Evolutionary conservation across 108 stramenopile species (phyloP), one percentile per base, ranked within the genome.

Genomic region (Licmophora abbreviata): DNA sequence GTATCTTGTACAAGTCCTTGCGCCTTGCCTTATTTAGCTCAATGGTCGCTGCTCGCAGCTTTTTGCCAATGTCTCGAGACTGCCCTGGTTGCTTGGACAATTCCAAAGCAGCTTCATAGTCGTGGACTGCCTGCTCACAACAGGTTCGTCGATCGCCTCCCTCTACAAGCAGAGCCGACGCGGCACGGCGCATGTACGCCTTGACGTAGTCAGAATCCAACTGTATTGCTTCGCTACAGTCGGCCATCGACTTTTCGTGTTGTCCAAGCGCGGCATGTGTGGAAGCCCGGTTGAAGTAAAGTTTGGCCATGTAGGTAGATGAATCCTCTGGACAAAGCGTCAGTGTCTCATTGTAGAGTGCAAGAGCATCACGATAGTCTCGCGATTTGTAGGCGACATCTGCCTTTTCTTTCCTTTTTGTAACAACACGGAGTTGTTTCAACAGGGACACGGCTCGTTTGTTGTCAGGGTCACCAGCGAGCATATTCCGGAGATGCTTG

Each of bases 221-320:
- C 12, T 58, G 41, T 30, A 77, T 61, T 10, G 71, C 71, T 21
- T 28, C 15, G 2, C 45, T 42, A 34, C 68, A 68, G 47, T 71
- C 74, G 11, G 29, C 43, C n/a, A 72, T 63, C 21, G 56, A 54
- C 25, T 68, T 57, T n/a, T 44, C 33, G 48, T 72, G 74, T 24
- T 55, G 48, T 37, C 52, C 15, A 26, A 65, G 27, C 43, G 57
- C 59, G 4, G 67, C 62, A 44, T 62, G 44, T 29, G 68, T 58
- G 0, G 53, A 56, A 18, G 66, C 76, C 1, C 71, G 58, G 61
- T 73, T 77, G 43, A 60, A 67, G 58, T 61, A 54, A 2, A 77
- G 54, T 60, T 69, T 73, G 5, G 76, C 59, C 54, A 33, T 60
- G 63, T 59, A 64, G 14, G 60, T 71, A 20, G 29, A 34, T 17